Base-by-base conservation (phyloP, 2,329 filamentous ascomycete species). In the Fusarium subtropicale region DNA sequence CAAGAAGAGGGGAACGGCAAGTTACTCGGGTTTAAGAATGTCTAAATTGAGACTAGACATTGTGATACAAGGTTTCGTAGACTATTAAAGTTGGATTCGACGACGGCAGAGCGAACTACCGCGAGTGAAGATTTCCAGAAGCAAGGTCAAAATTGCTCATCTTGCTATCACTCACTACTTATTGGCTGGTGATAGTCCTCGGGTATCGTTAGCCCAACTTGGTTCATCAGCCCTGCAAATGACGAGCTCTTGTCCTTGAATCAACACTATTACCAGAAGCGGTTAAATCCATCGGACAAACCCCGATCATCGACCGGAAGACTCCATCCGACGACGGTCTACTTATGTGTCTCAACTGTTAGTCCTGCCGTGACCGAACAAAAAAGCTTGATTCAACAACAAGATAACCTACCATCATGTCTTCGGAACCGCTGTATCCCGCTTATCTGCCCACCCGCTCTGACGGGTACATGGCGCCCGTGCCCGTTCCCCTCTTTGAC, bases 391-490 rank as follows among this genome's bases (percentile, higher is more conserved):
- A 41, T 45, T 57, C 18, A 51, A 30, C 41, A 55, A 42, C 51
- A 36, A 38, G 10, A 16, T n/a, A 4, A 16, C 31, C n/a, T 4
- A 26, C 15, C 1, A 13, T 15, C 20, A 66, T 59, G 59, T 70
- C 76, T 2, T 39, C 50, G 10, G 63, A 68, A 13, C 77, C 77
- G 8, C 45, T 78, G 9, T 79, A 79, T 59, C 76, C 77, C 39
- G 71, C 72, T 9, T 79, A 79, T 44, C 67, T 79, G 11, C 77
- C 77, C 28, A 79, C 75, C 30, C 71, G 77, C 48, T 72, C 75
- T 0, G 76, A 78, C n/a, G 77, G 77, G 3, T 79, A 71, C 34
- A 57, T 48, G 10, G 64, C 71, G 0, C 74, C 75, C 4, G 52
- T 72, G 10, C 56, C 58, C 7, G 56, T 78, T 2, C 72, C 76